Conservation (phyloP, 1,284 basidiomycete genomes). For the Ganoderma lucidum region DNA sequence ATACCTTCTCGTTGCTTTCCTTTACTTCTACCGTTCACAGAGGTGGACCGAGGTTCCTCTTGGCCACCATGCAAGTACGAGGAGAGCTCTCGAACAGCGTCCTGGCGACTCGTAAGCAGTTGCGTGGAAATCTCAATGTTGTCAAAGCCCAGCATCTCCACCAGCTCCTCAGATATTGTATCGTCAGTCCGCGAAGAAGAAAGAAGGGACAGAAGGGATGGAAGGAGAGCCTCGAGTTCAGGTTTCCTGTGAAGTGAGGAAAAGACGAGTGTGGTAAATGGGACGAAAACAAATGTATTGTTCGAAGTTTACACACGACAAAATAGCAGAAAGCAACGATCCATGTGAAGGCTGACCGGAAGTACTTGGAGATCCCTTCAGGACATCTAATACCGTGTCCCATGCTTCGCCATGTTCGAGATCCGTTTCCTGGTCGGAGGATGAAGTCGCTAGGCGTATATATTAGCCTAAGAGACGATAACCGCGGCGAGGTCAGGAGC, state of each 20-base stretch:
- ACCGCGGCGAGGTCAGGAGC: neutral
- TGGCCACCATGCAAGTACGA: slow-evolving; percentile 15
- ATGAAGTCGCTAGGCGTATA: slow-evolving; percentile 11
- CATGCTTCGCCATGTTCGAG: slow-evolving; percentile 31
- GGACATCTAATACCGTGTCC: slow-evolving; percentile 39
- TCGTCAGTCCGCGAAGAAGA: slow-evolving; percentile 58
- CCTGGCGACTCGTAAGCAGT: slow-evolving; percentile 57
- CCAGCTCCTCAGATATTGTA: slow-evolving; percentile 81
- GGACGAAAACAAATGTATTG: slow-evolving; percentile 21
- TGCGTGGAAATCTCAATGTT: slow-evolving; percentile 76
- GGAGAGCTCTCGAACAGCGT: slow-evolving; percentile 37
- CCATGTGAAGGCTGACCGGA: slow-evolving; percentile 13
- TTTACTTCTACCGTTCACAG: slow-evolving; percentile 16
- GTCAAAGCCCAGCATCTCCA: slow-evolving; percentile 89
- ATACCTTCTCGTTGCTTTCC: slow-evolving; percentile 26
- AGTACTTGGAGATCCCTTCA: slow-evolving; percentile 16
- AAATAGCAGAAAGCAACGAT: slow-evolving; percentile 37
- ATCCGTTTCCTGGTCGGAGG: slow-evolving; percentile 10
- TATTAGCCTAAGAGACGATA: slow-evolving; percentile 5
- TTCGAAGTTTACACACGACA: slow-evolving; percentile 42
- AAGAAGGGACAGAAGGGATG: slow-evolving; percentile 42
- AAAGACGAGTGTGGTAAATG: slow-evolving; percentile 14
- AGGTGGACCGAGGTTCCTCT: neutral
- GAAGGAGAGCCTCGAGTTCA: slow-evolving; percentile 41
- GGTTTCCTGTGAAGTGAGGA: slow-evolving; percentile 40